Percentiles rank a stretch among this genome's conserved stretches.
Evolutionary conservation across 495 filamentous ascomycete species (phyloP).

Genomic region (Xeromyces bisporus): DNA sequence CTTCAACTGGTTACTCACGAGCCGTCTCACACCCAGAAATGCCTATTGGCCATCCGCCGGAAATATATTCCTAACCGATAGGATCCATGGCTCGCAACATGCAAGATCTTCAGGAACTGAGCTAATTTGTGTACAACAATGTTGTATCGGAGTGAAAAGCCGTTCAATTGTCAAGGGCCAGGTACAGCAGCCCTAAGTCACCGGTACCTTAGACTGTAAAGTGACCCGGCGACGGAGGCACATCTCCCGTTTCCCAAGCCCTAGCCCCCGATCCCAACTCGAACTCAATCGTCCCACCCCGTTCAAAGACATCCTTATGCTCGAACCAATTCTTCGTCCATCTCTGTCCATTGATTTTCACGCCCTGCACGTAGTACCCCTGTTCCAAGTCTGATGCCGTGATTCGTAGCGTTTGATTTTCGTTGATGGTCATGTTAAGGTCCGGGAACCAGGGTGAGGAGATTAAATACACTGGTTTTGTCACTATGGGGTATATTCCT

Average conservation of each 20-base stretch:
- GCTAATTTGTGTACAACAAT: no score
- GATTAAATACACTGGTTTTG: constrained; percentile 39
- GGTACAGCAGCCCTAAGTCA: no score
- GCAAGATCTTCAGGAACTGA: neutral
- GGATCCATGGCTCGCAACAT: no score
- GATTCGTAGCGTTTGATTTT: constrained; percentile 26
- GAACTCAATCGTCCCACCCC: constrained; percentile 38
- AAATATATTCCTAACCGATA: no score
- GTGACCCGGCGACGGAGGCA: no score
- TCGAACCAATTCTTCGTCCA: constrained; percentile 34
- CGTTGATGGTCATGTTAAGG: constrained; percentile 31
- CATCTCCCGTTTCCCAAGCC: constrained; percentile 30
- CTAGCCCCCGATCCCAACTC: constrained; percentile 27
- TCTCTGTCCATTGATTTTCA: constrained; percentile 15
- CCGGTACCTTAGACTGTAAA: no score
- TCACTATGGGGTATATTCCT: constrained; percentile 39
- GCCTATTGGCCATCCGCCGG: no score
- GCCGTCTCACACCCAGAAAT: no score
- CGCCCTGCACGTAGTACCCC: constrained; percentile 28
- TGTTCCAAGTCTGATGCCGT: constrained; percentile 22
- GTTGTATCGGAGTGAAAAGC: no score
- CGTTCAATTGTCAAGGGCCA: neutral
- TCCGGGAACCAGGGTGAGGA: constrained; percentile 38
- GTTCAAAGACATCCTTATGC: constrained; percentile 36
- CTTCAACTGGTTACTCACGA: no score